Conservation (phyloP, 1,284 basidiomycete species). For the Peniophora sp. region DNA sequence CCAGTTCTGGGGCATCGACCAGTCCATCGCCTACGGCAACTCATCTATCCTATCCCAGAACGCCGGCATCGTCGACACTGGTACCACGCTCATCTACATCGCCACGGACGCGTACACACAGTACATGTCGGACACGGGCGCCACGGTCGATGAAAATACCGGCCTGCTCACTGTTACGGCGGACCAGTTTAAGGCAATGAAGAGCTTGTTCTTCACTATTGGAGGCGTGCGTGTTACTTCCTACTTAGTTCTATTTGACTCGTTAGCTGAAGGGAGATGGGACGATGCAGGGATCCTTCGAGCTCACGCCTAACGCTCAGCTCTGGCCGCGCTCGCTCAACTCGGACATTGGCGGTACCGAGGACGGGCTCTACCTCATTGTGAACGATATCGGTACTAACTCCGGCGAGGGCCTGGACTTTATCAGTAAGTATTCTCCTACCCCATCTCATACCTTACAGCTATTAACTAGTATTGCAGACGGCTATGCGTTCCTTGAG, state of each 20-base stretch:
- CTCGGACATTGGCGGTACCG: constrained; percentile 31
- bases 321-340: constrained; percentile 39
- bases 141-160: constrained; percentile 23
- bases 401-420: constrained; percentile 25
- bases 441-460: no score
- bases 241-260: neutral
- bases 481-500: constrained; percentile 42
- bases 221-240: constrained; percentile 23
- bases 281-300: constrained; percentile 21
- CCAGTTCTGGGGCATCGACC: constrained; percentile 56
- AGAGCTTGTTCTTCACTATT: constrained; percentile 34
- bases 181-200: constrained; percentile 26
- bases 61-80: constrained; percentile 61
- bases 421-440: constrained; percentile 23
- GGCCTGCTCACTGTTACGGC: constrained; percentile 31
- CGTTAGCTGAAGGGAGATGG: neutral
- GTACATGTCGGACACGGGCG: constrained; percentile 30
- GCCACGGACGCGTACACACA: constrained; percentile 25
- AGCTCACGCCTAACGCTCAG: constrained; percentile 39
- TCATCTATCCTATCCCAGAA: constrained; percentile 36
- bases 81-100: constrained; percentile 31
- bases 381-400: constrained; percentile 21
- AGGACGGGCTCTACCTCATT: constrained; percentile 39
- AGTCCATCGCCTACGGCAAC: constrained; percentile 47
- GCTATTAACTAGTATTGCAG: no score